Evolutionary conservation across 225 moss, liverwort and hornwort species (phyloP).

Genomic region (Climacium dendroides): DNA sequence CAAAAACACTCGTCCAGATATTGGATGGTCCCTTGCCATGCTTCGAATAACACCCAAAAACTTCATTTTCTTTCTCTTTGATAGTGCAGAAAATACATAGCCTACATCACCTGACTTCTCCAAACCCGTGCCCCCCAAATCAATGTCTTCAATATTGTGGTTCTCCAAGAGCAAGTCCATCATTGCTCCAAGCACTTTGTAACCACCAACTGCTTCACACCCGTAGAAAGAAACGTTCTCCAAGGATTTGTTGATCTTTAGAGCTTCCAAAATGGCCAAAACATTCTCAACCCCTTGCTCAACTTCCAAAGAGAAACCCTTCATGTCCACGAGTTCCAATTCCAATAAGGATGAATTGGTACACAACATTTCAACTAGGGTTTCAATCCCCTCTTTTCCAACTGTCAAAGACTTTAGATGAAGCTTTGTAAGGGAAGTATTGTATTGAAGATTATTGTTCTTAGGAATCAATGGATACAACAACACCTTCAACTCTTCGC

Average conservation of each 20-base stretch:
- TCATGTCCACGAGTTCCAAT: accelerated
- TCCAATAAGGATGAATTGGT: not conserved
- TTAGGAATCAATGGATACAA: accelerated
- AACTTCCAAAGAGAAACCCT: no score
- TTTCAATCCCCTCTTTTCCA: not conserved
- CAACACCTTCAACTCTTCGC: not conserved
- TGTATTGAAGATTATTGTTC: not conserved
- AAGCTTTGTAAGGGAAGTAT: not conserved
- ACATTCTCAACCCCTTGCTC: not conserved
- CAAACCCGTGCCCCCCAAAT: accelerated
- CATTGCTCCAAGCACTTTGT: no score
- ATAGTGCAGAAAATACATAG: not conserved
- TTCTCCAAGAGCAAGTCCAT: no score
- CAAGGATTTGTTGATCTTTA: not conserved
- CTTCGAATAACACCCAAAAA: accelerated
- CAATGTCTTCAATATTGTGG: no score
- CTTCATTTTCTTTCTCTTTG: not conserved
- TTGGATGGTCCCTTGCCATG: not conserved
- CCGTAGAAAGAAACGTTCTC: accelerated
- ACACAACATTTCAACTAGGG: not conserved
- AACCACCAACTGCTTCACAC: no score
- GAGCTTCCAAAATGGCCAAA: not conserved
- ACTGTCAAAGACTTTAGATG: accelerated
- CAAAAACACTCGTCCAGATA: not conserved
- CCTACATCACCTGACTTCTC: not conserved